Conservation (phyloP, 306 rosid species). For the Senna siamea region DNA sequence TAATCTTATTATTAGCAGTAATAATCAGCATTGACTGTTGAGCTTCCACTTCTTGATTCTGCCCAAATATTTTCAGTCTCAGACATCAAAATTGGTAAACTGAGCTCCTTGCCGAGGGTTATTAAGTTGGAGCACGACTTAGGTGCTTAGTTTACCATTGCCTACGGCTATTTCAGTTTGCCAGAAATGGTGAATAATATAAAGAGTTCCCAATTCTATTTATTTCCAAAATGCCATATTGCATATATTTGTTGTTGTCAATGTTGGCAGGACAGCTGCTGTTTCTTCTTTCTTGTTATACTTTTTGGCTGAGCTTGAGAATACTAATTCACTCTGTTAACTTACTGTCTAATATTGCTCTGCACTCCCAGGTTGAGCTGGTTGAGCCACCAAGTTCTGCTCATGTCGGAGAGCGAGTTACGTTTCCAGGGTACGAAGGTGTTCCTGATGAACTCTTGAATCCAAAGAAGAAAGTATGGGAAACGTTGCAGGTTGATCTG, state of each 20-base stretch:
- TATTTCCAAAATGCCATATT: neutral
- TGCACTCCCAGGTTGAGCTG: conserved; percentile 68
- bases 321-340: conserved; percentile 17
- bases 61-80: conserved; percentile 1
- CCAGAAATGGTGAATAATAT: neutral
- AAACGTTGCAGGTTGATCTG: conserved; percentile 86
- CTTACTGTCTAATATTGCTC: neutral
- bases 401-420: conserved; percentile 71
- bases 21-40: conserved; percentile 20
- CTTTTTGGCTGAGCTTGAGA: neutral
- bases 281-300: neutral
- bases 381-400: conserved; percentile 87
- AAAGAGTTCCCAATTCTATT: neutral
- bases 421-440: conserved; percentile 72
- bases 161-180: neutral
- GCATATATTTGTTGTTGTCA: neutral
- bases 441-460: conserved; percentile 75
- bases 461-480: conserved; percentile 96
- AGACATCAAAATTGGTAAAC: conserved; percentile 1
- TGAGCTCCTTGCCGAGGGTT: conserved; percentile 16
- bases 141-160: conserved; percentile 18
- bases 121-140: neutral
- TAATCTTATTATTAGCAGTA: neutral
- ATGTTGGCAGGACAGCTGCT: neutral
- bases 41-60: conserved; percentile 1